These are phyloP conservation scores for Opeltia flavorubescens DNA, from an alignment of 495 filamentous ascomycete genomes.

Conservation along the genomic window DNA sequence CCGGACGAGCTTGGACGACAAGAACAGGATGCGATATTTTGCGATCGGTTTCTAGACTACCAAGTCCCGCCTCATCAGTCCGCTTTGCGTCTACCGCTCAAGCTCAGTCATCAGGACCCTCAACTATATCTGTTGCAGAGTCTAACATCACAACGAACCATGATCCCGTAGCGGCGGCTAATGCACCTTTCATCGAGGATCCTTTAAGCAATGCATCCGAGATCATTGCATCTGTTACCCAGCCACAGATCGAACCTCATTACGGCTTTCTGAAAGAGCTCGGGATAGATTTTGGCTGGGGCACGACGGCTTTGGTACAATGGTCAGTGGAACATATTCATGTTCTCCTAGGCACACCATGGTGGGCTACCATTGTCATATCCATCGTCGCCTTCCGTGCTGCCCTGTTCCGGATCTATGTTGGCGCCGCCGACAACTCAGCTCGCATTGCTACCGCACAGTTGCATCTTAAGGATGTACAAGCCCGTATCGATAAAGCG, in stretches of 20 bases:
- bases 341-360: conserved; percentile 55
- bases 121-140: conserved; percentile 2
- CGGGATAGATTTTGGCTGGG: conserved; percentile 77
- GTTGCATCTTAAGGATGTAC: conserved; percentile 32
- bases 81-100: conserved; percentile 20
- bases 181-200: not conserved
- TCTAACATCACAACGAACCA: not conserved
- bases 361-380: conserved; percentile 62
- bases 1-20: too few relatives aligned
- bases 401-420: conserved; percentile 46
- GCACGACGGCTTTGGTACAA: conserved; percentile 54
- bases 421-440: conserved; percentile 42
- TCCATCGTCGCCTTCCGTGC: conserved; percentile 51
- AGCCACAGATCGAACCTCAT: not conserved
- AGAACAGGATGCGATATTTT: too few relatives aligned
- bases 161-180: not conserved
- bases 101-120: not conserved
- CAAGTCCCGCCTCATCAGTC: not conserved
- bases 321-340: conserved; percentile 70
- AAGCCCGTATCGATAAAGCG: conserved; percentile 35
- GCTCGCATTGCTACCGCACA: conserved; percentile 37
- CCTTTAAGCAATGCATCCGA: not conserved
- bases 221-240: not conserved
- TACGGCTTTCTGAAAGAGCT: conserved; percentile 64
- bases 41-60: not conserved